Conservation (phyloP, 2,329 filamentous ascomycete genomes). For the Ophiognomonia clavigignenti-juglandacearum region DNA sequence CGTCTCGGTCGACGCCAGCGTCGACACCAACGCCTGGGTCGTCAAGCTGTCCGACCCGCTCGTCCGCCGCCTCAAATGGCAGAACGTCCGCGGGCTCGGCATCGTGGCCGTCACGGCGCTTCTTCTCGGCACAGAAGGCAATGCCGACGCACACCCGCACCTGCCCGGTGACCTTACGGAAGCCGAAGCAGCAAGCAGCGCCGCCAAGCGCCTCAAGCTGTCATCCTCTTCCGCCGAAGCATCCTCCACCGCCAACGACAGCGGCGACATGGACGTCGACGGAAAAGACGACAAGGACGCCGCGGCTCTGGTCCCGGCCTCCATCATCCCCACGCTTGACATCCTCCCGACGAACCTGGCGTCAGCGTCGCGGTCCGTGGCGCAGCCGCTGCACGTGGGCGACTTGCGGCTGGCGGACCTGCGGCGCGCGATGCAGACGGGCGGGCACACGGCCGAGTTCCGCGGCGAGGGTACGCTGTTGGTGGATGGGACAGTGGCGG, state of each 20-base stretch:
- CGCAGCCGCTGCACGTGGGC: slow-evolving; percentile 89
- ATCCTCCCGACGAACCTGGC: slow-evolving; percentile 55
- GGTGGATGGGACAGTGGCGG: slow-evolving; percentile 81
- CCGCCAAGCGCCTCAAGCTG: slow-evolving; percentile 47
- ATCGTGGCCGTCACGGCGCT: slow-evolving; percentile 89
- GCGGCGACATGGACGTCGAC: slow-evolving; percentile 16
- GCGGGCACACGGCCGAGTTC: slow-evolving; percentile 86
- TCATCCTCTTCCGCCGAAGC: slow-evolving; percentile 21
- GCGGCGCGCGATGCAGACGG: slow-evolving; percentile 73
- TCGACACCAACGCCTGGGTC: slow-evolving; percentile 96
- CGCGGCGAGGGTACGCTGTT: slow-evolving; percentile 87
- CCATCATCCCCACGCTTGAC: slow-evolving; percentile 45
- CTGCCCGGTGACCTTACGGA: slow-evolving; percentile 35
- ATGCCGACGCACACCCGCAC: slow-evolving; percentile 32
- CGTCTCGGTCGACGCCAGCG: slow-evolving; percentile 75
- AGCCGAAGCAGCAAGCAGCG: slow-evolving; percentile 32
- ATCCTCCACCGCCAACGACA: slow-evolving; percentile 16
- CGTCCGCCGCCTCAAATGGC: slow-evolving; percentile 87
- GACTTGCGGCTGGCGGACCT: slow-evolving; percentile 87
- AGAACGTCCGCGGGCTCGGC: slow-evolving; percentile 82
- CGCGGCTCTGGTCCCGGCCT: too few relatives aligned
- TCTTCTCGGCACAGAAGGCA: slow-evolving; percentile 37
- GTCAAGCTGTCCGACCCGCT: slow-evolving; percentile 83
- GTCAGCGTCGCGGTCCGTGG: slow-evolving; percentile 68
- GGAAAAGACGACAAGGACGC: too few relatives aligned